Base-by-base conservation (phyloP, 2,329 filamentous ascomycete genomes). In the Cordyceps fumosorosea region DNA sequence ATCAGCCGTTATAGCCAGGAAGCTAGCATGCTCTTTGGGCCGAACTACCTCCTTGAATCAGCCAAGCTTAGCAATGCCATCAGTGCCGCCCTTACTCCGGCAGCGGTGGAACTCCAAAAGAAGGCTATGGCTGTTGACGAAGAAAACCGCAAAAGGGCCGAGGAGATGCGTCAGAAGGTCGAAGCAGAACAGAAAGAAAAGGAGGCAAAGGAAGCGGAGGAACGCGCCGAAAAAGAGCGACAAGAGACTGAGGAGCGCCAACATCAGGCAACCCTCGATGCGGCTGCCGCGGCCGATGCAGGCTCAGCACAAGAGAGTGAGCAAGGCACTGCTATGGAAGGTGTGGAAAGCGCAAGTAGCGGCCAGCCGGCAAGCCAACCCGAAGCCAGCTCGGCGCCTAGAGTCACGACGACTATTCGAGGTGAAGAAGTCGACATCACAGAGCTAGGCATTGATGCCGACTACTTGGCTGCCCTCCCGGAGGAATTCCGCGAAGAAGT, bases 401-500 rank as follows among this genome's bases (percentile, higher is more conserved):
- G 93, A 54, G 83, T 96, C 34, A 88, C 88, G 68, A 96, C 91
- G 18, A 93, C 84, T 2, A 92, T 99, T 60, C 82, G 93, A 64
- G 93, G 93, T 29, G 89, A 90, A 65, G 87, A 95, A 69, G 85
- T 96, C 59, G 95, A 99, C 73, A 95, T 99, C 55, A 99, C 95
- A 0, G 90, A 91, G 64, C 82, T 99, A 65, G 93, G 93, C 55
- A 98, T 99, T 68, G 95, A 99, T 71, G 85, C 89, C 18, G 93
- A 96, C 62, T 99, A 97, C 74, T 84, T 99, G 7, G 91, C 95
- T 63, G 96, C 93, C n/a, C 79, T 99, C n/a, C 95, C 95, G 0
- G 95, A 99, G 68, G 96, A 99, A 64, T 87, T 98, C 71, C 85
- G 95, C 52, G 93, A 98, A 74, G 95, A 99, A 72, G 95, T 99